phyloP scores from a whole-genome alignment of 1,284 basidiomycete species.

The Testicularia cyperi region DNA sequence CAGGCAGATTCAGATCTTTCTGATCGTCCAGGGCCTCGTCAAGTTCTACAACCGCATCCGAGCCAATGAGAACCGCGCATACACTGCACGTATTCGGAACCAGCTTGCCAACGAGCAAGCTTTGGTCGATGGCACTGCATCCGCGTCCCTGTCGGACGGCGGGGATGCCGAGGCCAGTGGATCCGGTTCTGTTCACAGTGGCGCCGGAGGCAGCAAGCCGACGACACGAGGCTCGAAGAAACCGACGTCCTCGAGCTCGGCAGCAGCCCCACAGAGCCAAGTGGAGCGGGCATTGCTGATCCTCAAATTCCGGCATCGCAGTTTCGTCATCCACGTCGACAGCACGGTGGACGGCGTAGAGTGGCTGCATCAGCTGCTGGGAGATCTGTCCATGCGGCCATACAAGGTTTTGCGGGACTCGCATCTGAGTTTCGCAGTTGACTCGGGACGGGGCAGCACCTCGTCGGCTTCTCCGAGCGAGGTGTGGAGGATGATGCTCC shows the following conservation, averaged over 20 bases:
- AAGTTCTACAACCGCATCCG: conserved; percentile 16
- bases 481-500: conserved; percentile 27
- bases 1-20: conserved; percentile 13
- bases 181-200: too few species aligned
- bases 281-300: conserved; percentile 21
- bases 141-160: neutral
- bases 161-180: neutral
- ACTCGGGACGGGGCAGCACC: conserved; percentile 28
- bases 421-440: conserved; percentile 32
- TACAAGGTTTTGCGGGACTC: conserved; percentile 33
- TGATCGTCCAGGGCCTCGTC: conserved; percentile 34
- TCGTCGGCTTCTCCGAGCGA: conserved; percentile 3
- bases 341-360: conserved; percentile 24
- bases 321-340: conserved; percentile 31
- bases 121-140: neutral
- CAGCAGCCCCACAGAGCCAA: conserved; percentile 1
- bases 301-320: conserved; percentile 30
- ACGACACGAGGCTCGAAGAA: neutral
- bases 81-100: conserved; percentile 26
- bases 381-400: conserved; percentile 27
- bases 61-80: conserved; percentile 27
- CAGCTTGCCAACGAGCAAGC: conserved; percentile 13
- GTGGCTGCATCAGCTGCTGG: conserved; percentile 29
- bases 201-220: too few species aligned
- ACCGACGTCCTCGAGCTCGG: neutral